Percentiles rank a stretch among this genome's conserved stretches.
These are phyloP conservation scores for Osmanthus fragrans DNA, from an alignment of 257 asterid genomes.

Conservation along the genomic window DNA sequence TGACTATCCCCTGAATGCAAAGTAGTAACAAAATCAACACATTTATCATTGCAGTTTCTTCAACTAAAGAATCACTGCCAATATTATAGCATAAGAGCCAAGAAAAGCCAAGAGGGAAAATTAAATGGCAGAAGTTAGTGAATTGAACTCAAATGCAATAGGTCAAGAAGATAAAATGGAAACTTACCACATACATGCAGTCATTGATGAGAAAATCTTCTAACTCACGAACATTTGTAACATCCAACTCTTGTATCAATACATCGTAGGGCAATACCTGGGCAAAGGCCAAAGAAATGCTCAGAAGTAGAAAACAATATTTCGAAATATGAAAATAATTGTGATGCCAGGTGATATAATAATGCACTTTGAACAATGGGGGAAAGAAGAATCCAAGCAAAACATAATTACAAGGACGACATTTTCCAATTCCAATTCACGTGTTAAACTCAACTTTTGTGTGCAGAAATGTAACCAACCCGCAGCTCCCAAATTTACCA, in stretches of 20 bases:
- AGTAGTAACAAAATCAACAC: slow-evolving; percentile 17
- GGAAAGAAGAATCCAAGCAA: not conserved
- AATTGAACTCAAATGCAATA: not conserved
- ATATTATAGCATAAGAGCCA: not conserved
- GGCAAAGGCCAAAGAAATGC: slow-evolving; percentile 19
- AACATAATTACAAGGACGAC: not conserved
- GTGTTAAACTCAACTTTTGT: not conserved
- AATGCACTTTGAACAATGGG: not conserved
- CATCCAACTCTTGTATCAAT: slow-evolving; percentile 92
- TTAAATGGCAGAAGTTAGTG: not conserved
- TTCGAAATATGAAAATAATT: slow-evolving; percentile 8
- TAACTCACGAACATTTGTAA: slow-evolving; percentile 86
- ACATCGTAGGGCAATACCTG: slow-evolving; percentile 87
- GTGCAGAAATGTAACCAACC: not conserved
- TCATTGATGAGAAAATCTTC: slow-evolving; percentile 97
- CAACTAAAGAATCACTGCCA: not conserved
- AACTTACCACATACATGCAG: slow-evolving; percentile 98
- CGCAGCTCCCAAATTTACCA: slow-evolving; percentile 9
- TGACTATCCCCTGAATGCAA: slow-evolving; percentile 76
- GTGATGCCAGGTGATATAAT: slow-evolving; percentile 2
- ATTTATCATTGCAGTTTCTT: slow-evolving; percentile 15
- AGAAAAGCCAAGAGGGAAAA: slow-evolving; percentile 1
- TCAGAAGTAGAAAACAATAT: not conserved
- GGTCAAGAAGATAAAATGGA: slow-evolving; percentile 5
- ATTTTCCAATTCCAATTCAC: slow-evolving; percentile 1